phyloP scores from a whole-genome alignment of 2,329 filamentous ascomycete genomes.

The Metarhizium album region DNA sequence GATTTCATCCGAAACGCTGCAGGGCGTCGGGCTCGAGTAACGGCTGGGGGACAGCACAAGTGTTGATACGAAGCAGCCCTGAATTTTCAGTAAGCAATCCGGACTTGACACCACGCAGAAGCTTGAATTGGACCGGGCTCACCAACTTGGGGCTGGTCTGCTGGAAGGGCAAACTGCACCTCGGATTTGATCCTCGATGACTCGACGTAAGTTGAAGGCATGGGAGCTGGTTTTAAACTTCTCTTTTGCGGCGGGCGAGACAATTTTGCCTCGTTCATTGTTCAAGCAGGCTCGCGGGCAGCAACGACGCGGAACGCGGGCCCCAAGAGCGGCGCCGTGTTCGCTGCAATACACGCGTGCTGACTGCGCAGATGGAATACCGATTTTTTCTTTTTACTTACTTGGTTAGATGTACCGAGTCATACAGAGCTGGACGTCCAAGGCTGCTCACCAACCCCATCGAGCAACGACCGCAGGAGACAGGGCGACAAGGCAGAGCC shows the following conservation, averaged over 20 bases:
- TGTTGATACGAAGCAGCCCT: constrained; percentile 20
- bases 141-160: constrained; percentile 17
- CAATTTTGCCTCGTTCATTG: background rate
- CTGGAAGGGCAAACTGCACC: constrained; percentile 19
- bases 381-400: too few relatives aligned
- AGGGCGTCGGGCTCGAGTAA: constrained; percentile 22
- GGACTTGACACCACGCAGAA: background rate
- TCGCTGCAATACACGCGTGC: too few relatives aligned
- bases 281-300: too few relatives aligned
- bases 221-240: constrained; percentile 15
- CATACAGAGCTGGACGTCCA: too few relatives aligned
- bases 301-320: too few relatives aligned
- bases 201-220: constrained; percentile 14
- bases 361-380: background rate
- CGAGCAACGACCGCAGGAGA: too few relatives aligned
- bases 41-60: constrained; percentile 20
- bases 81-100: background rate
- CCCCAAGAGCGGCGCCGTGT: too few relatives aligned
- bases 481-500: background rate
- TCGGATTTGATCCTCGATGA: constrained; percentile 16
- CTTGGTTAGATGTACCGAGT: too few relatives aligned
- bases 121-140: background rate
- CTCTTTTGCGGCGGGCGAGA: constrained; percentile 12
- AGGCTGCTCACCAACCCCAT: too few relatives aligned
- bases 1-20: constrained; percentile 10